Conservation (phyloP, 192 early-diverging fungal genomes). For the Dissophora globulifera region DNA sequence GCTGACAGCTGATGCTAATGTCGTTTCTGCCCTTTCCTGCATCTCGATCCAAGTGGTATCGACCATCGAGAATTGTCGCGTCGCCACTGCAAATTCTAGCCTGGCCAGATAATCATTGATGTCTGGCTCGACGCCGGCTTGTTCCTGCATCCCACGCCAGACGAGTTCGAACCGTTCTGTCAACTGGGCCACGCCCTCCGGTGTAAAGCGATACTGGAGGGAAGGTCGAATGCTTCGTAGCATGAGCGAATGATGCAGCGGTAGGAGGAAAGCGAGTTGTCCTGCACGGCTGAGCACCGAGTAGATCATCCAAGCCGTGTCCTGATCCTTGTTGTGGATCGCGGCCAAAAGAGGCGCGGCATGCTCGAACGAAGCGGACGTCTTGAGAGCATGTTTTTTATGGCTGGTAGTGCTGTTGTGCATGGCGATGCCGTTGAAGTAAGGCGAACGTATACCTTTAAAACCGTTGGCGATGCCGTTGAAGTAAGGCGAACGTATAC, state of each 20-base stretch:
- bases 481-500: no score
- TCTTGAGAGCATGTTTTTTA: no score
- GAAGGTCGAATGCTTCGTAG: slow-evolving; percentile 41
- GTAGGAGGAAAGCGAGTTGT: slow-evolving; percentile 22
- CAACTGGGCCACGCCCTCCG: not conserved
- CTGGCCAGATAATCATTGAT: slow-evolving; percentile 44
- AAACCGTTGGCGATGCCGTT: not conserved
- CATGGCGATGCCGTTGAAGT: slow-evolving; percentile 11
- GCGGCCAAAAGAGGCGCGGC: slow-evolving; percentile 40
- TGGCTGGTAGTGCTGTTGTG: no score
- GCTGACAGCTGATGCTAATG: no score
- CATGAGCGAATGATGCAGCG: slow-evolving; percentile 36
- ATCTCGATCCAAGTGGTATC: slow-evolving; percentile 44
- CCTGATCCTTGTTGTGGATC: slow-evolving; percentile 49
- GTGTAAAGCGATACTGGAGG: slow-evolving; percentile 8
- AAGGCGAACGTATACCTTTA: no score
- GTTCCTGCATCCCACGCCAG: slow-evolving; percentile 34
- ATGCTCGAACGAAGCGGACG: slow-evolving; percentile 19
- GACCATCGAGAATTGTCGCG: slow-evolving; percentile 20
- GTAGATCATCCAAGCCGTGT: slow-evolving; percentile 49
- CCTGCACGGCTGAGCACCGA: slow-evolving; percentile 25
- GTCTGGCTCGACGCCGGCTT: slow-evolving; percentile 36
- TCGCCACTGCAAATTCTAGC: slow-evolving; percentile 31
- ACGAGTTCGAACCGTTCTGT: slow-evolving; percentile 33
- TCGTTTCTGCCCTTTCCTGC: slow-evolving; percentile 1